Base-by-base conservation (phyloP, 2,329 filamentous ascomycete species). In the Escovopsis sp. region DNA sequence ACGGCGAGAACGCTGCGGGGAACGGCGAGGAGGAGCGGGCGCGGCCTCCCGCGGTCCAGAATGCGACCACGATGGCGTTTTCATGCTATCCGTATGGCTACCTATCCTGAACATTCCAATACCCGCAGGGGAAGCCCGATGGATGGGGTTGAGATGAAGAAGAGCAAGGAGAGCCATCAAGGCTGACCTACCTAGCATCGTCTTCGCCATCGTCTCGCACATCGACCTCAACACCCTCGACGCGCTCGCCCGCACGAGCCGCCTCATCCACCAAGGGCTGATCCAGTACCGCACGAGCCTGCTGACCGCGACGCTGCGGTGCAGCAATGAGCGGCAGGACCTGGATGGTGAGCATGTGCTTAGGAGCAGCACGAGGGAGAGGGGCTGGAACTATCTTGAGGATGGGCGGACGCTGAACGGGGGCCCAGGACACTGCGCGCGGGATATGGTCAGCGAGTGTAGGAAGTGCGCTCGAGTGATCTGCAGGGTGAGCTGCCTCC, bases 201-300 rank as follows among this genome's bases (percentile, higher is more conserved):
- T 84, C 52, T 75, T 78, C 49, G 75, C 81, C 53, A 74, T 95
- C 50, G 82, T 84, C 39, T 73, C 77, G 30, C 73, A 75, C 51
- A 77, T 95, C 58, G 89, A 96, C 59, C 74, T 94, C 40, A 94
- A 89, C 60, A 82, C 85, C 12, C 75, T 95, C 53, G 81, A 94
- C 60, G 79, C 81, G 49, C 75, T 96, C 18, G 84, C 88, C 41
- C 76, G 75, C 43, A 87, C 85, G 43, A 94, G 86, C 59, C 83
- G 82, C 41, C 79, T 84, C 55, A 76, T 94, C 48, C 84, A 84
- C 51, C 71, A 72, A 44, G 84, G 80, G 50, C 72, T 96, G 23
- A 67, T 93, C 36, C 84, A 87, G 53, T 88, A 85, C 61, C 81
- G 85, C 54, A 70, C 68, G 40, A 76, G 82, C 49, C 73, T 95